Evolutionary conservation across 495 filamentous ascomycete genomes (phyloP).

Genomic region (Aspergillus carlsbadensis): DNA sequence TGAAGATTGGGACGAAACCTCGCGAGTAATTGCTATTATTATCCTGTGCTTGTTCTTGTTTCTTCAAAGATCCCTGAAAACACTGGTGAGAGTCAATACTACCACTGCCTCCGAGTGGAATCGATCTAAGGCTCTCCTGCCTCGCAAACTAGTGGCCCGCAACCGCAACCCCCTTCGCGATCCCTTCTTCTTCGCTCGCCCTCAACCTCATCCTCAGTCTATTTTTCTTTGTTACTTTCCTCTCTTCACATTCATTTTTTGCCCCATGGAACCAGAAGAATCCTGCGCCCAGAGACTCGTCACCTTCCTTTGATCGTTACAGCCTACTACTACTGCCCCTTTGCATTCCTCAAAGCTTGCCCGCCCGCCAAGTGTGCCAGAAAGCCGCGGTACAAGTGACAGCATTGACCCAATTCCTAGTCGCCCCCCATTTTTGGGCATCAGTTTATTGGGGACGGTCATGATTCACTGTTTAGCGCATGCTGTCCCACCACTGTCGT

Average conservation of each 20-base stretch:
- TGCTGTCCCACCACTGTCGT: conserved; percentile 13
- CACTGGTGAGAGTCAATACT: too few relatives aligned
- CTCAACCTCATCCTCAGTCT: neutral
- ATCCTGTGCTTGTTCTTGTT: too few relatives aligned
- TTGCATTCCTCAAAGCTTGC: conserved; percentile 8
- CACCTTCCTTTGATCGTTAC: conserved; percentile 1
- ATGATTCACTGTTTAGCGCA: conserved; percentile 17
- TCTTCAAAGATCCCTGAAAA: too few relatives aligned
- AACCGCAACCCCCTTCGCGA: conserved; percentile 7
- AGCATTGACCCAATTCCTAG: conserved; percentile 7
- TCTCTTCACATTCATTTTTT: neutral
- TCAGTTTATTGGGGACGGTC: conserved; percentile 13
- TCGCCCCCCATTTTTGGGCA: conserved; percentile 9
- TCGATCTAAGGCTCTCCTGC: neutral
- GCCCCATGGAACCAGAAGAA: neutral
- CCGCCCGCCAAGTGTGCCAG: conserved; percentile 14
- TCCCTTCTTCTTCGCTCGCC: conserved; percentile 12
- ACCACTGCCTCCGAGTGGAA: too few relatives aligned
- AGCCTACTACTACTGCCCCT: neutral
- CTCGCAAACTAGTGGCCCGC: neutral
- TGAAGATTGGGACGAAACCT: too few relatives aligned
- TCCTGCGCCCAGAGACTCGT: neutral
- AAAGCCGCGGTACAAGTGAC: conserved; percentile 8
- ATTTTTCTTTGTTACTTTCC: conserved; percentile 6
- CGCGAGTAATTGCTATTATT: too few relatives aligned